Percentiles rank a stretch among this genome's conserved stretches.
phyloP scores from a whole-genome alignment of 345 rosid genomes.

The Eucalyptus guilfoylei region DNA sequence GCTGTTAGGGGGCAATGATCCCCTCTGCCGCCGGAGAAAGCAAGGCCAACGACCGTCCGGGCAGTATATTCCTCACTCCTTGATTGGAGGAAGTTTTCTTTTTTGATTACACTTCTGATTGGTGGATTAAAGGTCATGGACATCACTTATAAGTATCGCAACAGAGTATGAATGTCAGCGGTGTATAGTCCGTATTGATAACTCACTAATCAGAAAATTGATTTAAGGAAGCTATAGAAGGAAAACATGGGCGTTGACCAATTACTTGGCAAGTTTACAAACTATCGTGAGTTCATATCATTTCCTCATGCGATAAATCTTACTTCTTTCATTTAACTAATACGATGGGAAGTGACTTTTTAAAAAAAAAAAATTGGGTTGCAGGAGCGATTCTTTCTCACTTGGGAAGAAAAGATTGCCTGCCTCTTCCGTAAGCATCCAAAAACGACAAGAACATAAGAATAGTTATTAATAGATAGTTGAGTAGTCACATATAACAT shows the following conservation, averaged over 20 bases:
- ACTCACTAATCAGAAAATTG: background rate
- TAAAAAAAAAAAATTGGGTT: background rate
- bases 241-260: background rate
- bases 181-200: background rate
- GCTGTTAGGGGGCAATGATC: background rate
- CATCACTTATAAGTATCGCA: background rate
- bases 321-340: background rate
- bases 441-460: background rate
- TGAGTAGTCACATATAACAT: background rate
- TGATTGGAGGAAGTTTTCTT: background rate
- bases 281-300: background rate
- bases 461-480: background rate
- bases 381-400: background rate
- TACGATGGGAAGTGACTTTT: background rate
- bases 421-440: background rate
- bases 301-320: fast-evolving
- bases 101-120: background rate
- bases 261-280: background rate
- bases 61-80: background rate
- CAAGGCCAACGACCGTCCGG: background rate
- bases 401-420: background rate
- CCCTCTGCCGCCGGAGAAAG: background rate
- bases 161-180: background rate
- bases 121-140: background rate
- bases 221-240: background rate